Base-by-base conservation (phyloP, 805 yeast genomes). In the Kodamaea kaohsiungensis region DNA sequence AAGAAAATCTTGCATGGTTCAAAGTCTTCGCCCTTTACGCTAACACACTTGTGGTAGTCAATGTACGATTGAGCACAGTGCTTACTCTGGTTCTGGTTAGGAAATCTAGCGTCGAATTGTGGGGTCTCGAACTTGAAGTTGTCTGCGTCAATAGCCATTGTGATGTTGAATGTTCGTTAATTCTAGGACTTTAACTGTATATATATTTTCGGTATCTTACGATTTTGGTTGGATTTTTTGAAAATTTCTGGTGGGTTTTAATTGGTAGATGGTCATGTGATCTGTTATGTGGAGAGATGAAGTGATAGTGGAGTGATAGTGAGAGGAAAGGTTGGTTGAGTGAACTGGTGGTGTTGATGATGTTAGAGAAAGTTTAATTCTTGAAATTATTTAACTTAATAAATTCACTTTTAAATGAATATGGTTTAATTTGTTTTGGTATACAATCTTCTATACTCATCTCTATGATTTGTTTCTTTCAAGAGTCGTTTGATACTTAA, bases 31-130 rank as follows among this genome's bases (percentile, higher is more conserved):
- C 99, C 99, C 80, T 93, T 93, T 63, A 92, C 91, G 68, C 86
- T 88, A 72, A 95, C 85, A 82, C 99, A 95, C 77, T 91, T 92
- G 87, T 89, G 95, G 86, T 93, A 95, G 78, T 95, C 99, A 68
- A 95, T 91, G 80, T 93, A 95, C 65, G 93, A 83, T 81, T 93
- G 98, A 86, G 93, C 96, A 83, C 98, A 95, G 83, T 93, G 97
- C 80, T 88, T 91, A 68, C 98, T 90, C 79, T 93, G 99, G 86
- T 93, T 93, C 76, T 86, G 92, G 82, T 91, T 85, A 64, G 99
- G 98, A 86, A 92, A 92, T 76, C 97, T 87, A 68, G 96, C 88
- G 75, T 89, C 96, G 79, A 88, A 88, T 88, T 85, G 65, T 22
- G 69, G 69, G 42, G 70, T 66, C 47, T 66, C 69, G 61, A 66